Evolutionary conservation across 768 basidiomycete species (phyloP).

Genomic region (Boletellus sp.): DNA sequence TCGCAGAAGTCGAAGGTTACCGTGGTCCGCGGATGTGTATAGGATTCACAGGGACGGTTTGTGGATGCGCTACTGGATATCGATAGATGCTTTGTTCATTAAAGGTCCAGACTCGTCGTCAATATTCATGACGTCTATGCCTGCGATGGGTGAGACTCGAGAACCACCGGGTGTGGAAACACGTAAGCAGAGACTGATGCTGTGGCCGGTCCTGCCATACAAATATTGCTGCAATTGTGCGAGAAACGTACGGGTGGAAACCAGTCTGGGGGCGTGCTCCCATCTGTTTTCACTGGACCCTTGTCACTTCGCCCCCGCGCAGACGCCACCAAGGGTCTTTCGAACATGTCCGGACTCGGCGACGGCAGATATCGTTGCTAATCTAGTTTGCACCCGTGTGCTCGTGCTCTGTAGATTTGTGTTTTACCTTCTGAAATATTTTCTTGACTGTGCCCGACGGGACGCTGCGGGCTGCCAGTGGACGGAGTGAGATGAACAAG

Average conservation of each 20-base stretch:
- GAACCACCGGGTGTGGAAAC: constrained; percentile 11
- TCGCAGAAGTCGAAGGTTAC: background rate
- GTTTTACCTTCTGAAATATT: too few species aligned
- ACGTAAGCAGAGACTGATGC: constrained; percentile 9
- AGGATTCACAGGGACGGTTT: constrained; percentile 12
- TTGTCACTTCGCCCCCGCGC: constrained; percentile 8
- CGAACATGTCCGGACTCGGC: background rate
- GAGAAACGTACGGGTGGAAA: constrained; percentile 16
- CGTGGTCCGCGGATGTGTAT: too few species aligned
- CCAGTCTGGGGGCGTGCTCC: constrained; percentile 8
- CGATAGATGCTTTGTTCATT: background rate
- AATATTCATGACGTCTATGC: background rate
- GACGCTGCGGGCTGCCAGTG: too few species aligned
- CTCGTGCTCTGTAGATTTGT: too few species aligned
- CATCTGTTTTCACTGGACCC: background rate
- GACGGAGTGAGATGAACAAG: too few species aligned
- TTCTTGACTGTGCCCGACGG: too few species aligned
- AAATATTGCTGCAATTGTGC: constrained; percentile 13
- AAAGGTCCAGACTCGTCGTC: constrained; percentile 6
- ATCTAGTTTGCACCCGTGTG: background rate
- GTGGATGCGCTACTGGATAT: background rate
- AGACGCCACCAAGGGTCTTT: constrained; percentile 3
- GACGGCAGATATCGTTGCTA: background rate
- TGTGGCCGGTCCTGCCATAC: constrained; percentile 13
- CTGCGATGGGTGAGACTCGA: constrained; percentile 12